Conservation (phyloP, 129 eudicot species). For the Ambrosia artemisiifolia region DNA sequence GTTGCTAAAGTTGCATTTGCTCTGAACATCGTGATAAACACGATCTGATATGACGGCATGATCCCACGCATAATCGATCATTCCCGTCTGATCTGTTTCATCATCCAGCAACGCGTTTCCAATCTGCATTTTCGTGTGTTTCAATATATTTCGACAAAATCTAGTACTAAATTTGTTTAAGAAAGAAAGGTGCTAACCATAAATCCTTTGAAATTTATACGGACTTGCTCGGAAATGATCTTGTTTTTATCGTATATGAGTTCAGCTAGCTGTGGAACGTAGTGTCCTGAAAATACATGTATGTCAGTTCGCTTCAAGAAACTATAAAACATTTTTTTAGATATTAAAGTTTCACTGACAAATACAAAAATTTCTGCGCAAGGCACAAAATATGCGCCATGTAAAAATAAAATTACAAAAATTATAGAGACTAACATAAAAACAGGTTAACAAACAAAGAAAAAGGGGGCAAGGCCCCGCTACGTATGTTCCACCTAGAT, state of each 20-base stretch:
- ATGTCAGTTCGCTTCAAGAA: background rate
- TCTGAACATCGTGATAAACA: slow-evolving; percentile 38
- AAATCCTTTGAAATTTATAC: slow-evolving; percentile 71
- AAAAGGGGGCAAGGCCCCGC: too few species aligned
- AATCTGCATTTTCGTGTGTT: slow-evolving; percentile 41
- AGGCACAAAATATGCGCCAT: too few species aligned
- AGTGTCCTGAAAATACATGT: slow-evolving; percentile 50
- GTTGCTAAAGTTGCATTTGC: slow-evolving; percentile 52
- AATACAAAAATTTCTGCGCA: too few species aligned
- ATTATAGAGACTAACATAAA: too few species aligned
- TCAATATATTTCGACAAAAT: background rate
- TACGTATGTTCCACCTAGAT: too few species aligned
- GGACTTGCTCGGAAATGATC: slow-evolving; percentile 35
- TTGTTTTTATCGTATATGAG: slow-evolving; percentile 57
- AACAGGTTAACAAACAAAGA: too few species aligned
- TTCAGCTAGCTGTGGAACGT: slow-evolving; percentile 82
- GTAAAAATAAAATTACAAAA: too few species aligned
- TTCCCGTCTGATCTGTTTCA: slow-evolving; percentile 75
- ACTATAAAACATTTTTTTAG: background rate
- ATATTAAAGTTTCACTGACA: too few species aligned
- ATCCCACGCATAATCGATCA: slow-evolving; percentile 81
- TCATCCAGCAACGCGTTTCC: slow-evolving; percentile 85
- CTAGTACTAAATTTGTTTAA: background rate
- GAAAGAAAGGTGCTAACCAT: slow-evolving; percentile 38
- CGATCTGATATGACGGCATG: slow-evolving; percentile 87